Conservation (phyloP, 1,139 yeast species). For the Saccharomyces pastorianus region DNA sequence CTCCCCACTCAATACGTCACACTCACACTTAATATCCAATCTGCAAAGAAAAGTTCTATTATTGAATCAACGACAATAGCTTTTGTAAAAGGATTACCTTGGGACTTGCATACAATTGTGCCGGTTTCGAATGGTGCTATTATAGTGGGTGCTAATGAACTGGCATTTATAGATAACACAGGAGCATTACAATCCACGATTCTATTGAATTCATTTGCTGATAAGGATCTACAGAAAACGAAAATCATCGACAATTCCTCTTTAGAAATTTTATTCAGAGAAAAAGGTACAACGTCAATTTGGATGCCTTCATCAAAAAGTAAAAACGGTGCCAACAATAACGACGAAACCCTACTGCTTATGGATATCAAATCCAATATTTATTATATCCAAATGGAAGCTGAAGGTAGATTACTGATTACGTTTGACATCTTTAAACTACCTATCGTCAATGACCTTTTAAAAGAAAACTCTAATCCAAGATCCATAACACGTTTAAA, state of each 20-base stretch:
- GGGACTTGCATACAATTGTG: constrained; percentile 57
- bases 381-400: constrained; percentile 22
- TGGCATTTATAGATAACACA: constrained; percentile 74
- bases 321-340: constrained; percentile 5
- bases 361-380: constrained; percentile 25
- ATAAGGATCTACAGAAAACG: constrained; percentile 17
- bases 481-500: constrained; percentile 22
- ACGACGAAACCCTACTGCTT: constrained; percentile 19
- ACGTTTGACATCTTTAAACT: constrained; percentile 24
- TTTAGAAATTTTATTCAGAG: constrained; percentile 19
- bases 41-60: constrained; percentile 8
- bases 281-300: constrained; percentile 10
- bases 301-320: constrained; percentile 14
- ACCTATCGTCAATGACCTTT: constrained; percentile 28
- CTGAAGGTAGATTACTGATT: constrained; percentile 29
- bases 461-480: constrained; percentile 22
- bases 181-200: constrained; percentile 39
- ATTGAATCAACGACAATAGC: constrained; percentile 22
- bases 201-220: constrained; percentile 23
- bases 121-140: constrained; percentile 68
- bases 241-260: constrained; percentile 23
- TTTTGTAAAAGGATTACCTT: constrained; percentile 47
- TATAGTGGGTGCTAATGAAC: constrained; percentile 69
- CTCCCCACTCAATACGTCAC: constrained; percentile 22
- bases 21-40: constrained; percentile 17